Evolutionary conservation across 805 yeast species (phyloP).

Genomic region (Spathaspora girioi): DNA sequence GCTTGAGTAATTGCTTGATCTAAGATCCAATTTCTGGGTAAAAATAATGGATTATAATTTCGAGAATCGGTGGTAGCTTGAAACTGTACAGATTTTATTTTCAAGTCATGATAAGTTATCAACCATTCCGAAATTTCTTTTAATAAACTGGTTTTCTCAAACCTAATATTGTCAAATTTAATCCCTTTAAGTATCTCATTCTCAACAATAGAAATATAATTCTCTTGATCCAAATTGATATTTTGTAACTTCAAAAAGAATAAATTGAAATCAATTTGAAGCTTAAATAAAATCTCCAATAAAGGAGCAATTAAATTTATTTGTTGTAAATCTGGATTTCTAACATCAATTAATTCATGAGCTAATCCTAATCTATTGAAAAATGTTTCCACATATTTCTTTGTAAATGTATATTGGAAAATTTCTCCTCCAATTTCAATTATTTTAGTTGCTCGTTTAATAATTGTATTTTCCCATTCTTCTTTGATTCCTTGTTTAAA

Average conservation of each 20-base stretch:
- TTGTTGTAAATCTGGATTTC: slow-evolving; percentile 35
- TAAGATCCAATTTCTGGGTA: slow-evolving; percentile 82
- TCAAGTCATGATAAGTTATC: slow-evolving; percentile 40
- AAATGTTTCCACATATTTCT: slow-evolving; percentile 54
- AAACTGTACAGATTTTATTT: slow-evolving; percentile 33
- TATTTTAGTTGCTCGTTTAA: slow-evolving; percentile 58
- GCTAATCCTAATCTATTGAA: slow-evolving; percentile 67
- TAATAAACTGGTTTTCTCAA: slow-evolving; percentile 35
- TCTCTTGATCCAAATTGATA: slow-evolving; percentile 24
- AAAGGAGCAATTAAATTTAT: slow-evolving; percentile 53
- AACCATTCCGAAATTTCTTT: slow-evolving; percentile 51
- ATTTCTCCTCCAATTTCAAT: slow-evolving; percentile 63
- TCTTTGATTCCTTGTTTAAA: slow-evolving; percentile 39
- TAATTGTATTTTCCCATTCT: slow-evolving; percentile 49
- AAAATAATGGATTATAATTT: slow-evolving; percentile 67
- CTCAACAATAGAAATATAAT: slow-evolving; percentile 14
- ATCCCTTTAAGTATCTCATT: slow-evolving; percentile 19
- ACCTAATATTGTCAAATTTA: slow-evolving; percentile 15
- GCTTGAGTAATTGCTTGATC: slow-evolving; percentile 71
- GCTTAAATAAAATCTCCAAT: slow-evolving; percentile 54
- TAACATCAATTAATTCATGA: slow-evolving; percentile 26
- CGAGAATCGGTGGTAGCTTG: slow-evolving; percentile 16
- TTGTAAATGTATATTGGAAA: slow-evolving; percentile 60
- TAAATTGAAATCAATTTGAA: slow-evolving; percentile 74
- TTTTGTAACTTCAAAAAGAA: slow-evolving; percentile 68